These are phyloP conservation scores for Ananas comosus DNA, from an alignment of 176 grass and related monocot species.

Conservation along the genomic window DNA sequence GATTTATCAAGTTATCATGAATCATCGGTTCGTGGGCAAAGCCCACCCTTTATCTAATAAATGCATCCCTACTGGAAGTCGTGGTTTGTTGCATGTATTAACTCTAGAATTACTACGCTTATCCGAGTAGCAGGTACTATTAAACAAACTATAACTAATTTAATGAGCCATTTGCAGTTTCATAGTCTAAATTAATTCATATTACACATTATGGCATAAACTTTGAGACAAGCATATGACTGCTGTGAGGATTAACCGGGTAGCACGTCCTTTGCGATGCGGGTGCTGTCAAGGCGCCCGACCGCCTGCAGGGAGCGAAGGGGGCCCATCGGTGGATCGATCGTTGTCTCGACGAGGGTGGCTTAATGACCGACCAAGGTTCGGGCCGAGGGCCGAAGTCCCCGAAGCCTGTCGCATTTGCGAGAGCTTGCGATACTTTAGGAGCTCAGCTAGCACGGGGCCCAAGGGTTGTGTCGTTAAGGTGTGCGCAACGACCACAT, in stretches of 20 bases:
- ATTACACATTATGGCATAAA: constrained; percentile 12
- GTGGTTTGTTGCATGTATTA: constrained; percentile 16
- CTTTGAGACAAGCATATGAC: constrained; percentile 24
- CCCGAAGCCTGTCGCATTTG: too few species aligned
- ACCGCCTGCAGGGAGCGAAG: neutral
- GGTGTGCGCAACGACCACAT: too few species aligned
- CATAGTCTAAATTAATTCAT: constrained; percentile 14
- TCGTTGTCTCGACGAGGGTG: neutral
- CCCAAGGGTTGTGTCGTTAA: too few species aligned
- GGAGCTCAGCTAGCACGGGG: too few species aligned
- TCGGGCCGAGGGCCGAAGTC: too few species aligned
- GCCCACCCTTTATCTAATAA: constrained; percentile 23
- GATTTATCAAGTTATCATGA: constrained; percentile 23
- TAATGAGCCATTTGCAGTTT: constrained; percentile 27
- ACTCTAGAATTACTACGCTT: constrained; percentile 24
- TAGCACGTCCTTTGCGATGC: neutral
- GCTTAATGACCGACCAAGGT: neutral
- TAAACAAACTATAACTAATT: constrained; percentile 24
- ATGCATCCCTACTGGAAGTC: neutral
- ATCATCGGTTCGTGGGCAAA: constrained; percentile 17
- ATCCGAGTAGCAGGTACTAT: constrained; percentile 10
- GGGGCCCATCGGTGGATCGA: too few species aligned
- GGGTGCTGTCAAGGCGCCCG: too few species aligned
- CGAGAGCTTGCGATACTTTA: too few species aligned
- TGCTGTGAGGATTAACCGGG: constrained; percentile 13